phyloP scores from a whole-genome alignment of 345 rosid genomes.

The Acer campestre region DNA sequence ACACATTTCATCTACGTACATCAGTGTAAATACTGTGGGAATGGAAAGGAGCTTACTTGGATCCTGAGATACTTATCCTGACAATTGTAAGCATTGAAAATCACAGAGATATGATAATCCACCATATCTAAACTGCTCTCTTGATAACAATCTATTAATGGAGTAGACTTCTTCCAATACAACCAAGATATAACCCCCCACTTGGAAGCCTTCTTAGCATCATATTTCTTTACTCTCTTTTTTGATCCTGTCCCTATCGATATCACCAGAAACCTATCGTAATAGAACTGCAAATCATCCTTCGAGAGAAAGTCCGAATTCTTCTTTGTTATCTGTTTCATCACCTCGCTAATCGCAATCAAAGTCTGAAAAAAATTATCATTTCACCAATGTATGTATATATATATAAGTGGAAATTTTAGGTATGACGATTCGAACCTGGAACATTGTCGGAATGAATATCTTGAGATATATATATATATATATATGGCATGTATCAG shows the following conservation, averaged over 20 bases:
- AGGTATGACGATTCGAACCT: too few relatives aligned
- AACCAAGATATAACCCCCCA: conserved; percentile 76
- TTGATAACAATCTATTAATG: conserved; percentile 49
- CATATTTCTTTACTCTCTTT: conserved; percentile 36
- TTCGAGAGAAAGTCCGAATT: conserved; percentile 47
- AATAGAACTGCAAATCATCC: conserved; percentile 40
- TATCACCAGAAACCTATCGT: conserved; percentile 53
- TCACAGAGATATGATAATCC: conserved; percentile 54
- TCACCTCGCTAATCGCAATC: conserved; percentile 65
- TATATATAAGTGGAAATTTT: too few relatives aligned
- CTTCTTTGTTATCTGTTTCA: conserved; percentile 47
- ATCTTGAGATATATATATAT: too few relatives aligned
- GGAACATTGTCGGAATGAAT: too few relatives aligned
- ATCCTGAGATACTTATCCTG: conserved; percentile 66
- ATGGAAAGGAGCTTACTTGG: conserved; percentile 40
- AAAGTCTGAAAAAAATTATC: conserved; percentile 41
- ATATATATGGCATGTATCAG: too few relatives aligned
- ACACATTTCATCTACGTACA: too few relatives aligned
- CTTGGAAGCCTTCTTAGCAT: conserved; percentile 46
- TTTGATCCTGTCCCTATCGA: conserved; percentile 70
- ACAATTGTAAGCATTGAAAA: conserved; percentile 54
- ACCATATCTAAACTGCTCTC: conserved; percentile 59
- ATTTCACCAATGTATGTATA: too few relatives aligned
- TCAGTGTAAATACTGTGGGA: too few relatives aligned
- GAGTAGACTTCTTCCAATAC: conserved; percentile 46